Evolutionary conservation across 2,329 filamentous ascomycete species (phyloP), one percentile per base, ranked within the genome.

Genomic region (Rutstroemia sp.): DNA sequence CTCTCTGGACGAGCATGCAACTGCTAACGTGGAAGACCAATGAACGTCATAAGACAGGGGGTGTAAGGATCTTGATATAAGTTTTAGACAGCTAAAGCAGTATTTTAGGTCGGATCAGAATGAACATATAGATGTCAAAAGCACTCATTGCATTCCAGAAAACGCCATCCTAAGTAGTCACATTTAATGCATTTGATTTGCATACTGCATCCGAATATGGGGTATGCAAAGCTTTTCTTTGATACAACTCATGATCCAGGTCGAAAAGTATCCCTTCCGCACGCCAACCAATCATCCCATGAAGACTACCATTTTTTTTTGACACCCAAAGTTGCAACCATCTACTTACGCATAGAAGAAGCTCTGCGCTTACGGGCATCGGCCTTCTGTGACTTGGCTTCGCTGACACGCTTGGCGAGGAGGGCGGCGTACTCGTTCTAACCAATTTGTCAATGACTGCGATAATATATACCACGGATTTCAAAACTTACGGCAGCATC

Each of bases 381-480:
- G 70, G 86, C 86, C 82, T 94, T 92, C 79, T 87, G 86, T 74
- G 88, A 81, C 85, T 96, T 96, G 81, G 91, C 88, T 82, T 99
- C 94, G 74, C 85, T 81, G 72, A 97, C 90, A 80, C 94, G 94
- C 88, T 94, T 95, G 81, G 94, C 90, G 64, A 99, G 85, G 76
- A 97, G 78, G 79, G 92, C 86, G 70, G 92, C 87, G 79, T 99
- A 99, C 80, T 99, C 94, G 81, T 90, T 92, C 92, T 97, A 69
- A 4, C 16, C 7, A 19, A 9, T 6, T 2, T 14, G 30, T 47
- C 48, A 52, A 21, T 9, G 14, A 5, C 5, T 38, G 10, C 1
- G 12, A 1, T 3, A 5, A 47, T 8, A 37, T 18, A 4, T 6
- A 4, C 5, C 4, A 18, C 34, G 5, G 21, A 14, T 10, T 6